Base-by-base conservation (phyloP, 192 early-diverging fungal genomes). In the Coemansia sp. region DNA sequence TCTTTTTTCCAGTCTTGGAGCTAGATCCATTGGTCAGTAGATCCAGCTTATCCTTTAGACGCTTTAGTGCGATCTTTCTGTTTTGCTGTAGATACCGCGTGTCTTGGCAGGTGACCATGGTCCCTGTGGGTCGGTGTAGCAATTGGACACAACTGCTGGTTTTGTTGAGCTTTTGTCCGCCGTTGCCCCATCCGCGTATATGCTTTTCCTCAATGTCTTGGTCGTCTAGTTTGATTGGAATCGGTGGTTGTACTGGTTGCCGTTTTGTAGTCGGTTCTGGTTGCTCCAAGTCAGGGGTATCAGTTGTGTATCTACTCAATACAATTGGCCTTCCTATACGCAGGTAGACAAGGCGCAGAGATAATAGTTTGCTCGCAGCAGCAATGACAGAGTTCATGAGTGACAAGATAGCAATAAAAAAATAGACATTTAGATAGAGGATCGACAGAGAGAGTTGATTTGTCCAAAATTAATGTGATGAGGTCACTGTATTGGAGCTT, bases 111-210 rank as follows among this genome's bases (percentile, higher is more conserved):
- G 87, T 67, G 1, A 84, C 71, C 59, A 65, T 68, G 44, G 90
- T 88, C 24, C 87, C 88, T 0, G 93, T 94, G 15, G 92, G 91
- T 34, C 84, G 82, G 83, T 94, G 93, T 46, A 83, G 74, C 8
- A 94, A 77, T 66, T 92, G 89, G 2, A 93, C 91, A 63, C 92
- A 92, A 59, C 84, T 91, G 59, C 87, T 89, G 6, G 90, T 89
- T 65, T 92, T 94, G 80, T 94, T 94, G 46, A 94, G 87, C 70
- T 91, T 91, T 70, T 94, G 93, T 0, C 93, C 93, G 38, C 93
- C 93, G 60, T 90, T 90, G 22, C 93, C 93, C 54, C 90, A 89
- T 7, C 93, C 93, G 16, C 90, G 90, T 44, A 93, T 86, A 74
- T 92, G 91, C 11, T 86, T 89, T 66, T 94, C 92, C 36, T 88